Conservation (phyloP, 495 filamentous ascomycete species). For the Niebla homalea region DNA sequence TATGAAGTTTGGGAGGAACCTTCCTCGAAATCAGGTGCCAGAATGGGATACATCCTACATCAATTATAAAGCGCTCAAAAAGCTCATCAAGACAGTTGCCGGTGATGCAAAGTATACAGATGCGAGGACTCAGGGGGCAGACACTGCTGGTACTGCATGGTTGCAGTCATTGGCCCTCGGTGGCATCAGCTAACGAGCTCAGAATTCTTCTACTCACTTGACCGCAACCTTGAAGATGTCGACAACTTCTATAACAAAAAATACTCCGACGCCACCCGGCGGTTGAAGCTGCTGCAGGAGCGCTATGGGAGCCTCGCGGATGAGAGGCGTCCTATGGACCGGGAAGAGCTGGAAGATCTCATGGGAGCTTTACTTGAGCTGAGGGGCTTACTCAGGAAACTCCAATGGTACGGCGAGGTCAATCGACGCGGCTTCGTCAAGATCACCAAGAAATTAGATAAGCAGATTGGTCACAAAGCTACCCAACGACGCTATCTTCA, state of each 20-base stretch:
- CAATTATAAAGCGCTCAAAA: slow-evolving; percentile 92
- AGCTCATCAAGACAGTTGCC: slow-evolving; percentile 70
- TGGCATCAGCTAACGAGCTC: slow-evolving; percentile 18
- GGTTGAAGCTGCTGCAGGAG: slow-evolving; percentile 71
- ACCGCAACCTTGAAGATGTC: slow-evolving; percentile 92
- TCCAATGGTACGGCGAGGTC: slow-evolving; percentile 96
- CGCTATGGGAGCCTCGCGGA: slow-evolving; percentile 57
- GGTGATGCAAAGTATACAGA: slow-evolving; percentile 50
- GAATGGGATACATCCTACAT: slow-evolving; percentile 92
- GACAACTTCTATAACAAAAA: slow-evolving; percentile 95
- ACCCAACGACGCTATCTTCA: slow-evolving; percentile 73
- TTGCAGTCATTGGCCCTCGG: slow-evolving; percentile 1
- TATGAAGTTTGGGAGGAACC: slow-evolving; percentile 78
- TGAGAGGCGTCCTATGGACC: slow-evolving; percentile 37
- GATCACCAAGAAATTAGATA: slow-evolving; percentile 96
- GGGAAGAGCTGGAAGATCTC: slow-evolving; percentile 77
- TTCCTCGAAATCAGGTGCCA: slow-evolving; percentile 87
- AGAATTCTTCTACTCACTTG: slow-evolving; percentile 92
- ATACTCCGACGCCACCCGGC: slow-evolving; percentile 64
- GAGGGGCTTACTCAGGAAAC: slow-evolving; percentile 69
- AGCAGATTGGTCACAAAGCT: slow-evolving; percentile 59
- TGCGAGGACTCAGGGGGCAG: slow-evolving; percentile 33
- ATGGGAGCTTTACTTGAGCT: slow-evolving; percentile 80
- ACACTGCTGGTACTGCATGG: slow-evolving; percentile 53
- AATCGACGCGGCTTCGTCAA: slow-evolving; percentile 91